phyloP scores from a whole-genome alignment of 2,329 filamentous ascomycete species.

The Arthroderma sp. region DNA sequence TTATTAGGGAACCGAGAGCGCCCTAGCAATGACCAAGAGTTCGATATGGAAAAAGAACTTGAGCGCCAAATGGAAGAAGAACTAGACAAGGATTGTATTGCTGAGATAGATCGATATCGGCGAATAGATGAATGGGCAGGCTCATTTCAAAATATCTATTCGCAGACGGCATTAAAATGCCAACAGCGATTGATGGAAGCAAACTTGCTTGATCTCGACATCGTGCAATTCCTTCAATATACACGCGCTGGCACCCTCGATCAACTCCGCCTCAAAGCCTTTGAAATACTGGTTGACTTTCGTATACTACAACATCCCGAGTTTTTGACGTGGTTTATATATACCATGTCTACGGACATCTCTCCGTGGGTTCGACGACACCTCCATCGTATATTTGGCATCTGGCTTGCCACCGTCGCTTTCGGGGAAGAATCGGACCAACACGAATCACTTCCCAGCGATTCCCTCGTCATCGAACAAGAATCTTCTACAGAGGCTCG shows the following conservation, averaged over 20 bases:
- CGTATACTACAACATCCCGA: conserved; percentile 39
- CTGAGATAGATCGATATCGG: conserved; percentile 49
- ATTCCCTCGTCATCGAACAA: conserved; percentile 45
- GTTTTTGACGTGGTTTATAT: conserved; percentile 44
- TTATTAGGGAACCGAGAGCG: conserved; percentile 33
- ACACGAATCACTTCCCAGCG: conserved; percentile 18
- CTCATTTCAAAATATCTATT: conserved; percentile 52
- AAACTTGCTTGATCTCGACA: conserved; percentile 39
- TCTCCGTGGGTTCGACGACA: conserved; percentile 45
- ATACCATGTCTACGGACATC: conserved; percentile 42
- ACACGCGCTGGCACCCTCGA: conserved; percentile 47
- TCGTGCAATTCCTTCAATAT: conserved; percentile 48
- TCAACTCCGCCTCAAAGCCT: conserved; percentile 46
- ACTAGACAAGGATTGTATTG: conserved; percentile 44
- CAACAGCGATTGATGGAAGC: conserved; percentile 42
- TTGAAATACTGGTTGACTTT: conserved; percentile 43
- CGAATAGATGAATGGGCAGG: conserved; percentile 55
- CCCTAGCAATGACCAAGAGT: conserved; percentile 27
- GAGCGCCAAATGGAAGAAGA: conserved; percentile 40
- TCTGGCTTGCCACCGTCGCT: conserved; percentile 44
- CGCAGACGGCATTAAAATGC: conserved; percentile 48
- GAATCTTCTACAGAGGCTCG: conserved; percentile 39
- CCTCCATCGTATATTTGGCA: conserved; percentile 40
- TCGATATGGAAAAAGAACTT: conserved; percentile 34
- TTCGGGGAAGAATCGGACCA: conserved; percentile 37